A percentile compares a stretch with the other conserved stretches of the same genome.
Evolutionary conservation across 2,329 filamentous ascomycete genomes (phyloP).

Genomic region (Elsinoe ampelina): DNA sequence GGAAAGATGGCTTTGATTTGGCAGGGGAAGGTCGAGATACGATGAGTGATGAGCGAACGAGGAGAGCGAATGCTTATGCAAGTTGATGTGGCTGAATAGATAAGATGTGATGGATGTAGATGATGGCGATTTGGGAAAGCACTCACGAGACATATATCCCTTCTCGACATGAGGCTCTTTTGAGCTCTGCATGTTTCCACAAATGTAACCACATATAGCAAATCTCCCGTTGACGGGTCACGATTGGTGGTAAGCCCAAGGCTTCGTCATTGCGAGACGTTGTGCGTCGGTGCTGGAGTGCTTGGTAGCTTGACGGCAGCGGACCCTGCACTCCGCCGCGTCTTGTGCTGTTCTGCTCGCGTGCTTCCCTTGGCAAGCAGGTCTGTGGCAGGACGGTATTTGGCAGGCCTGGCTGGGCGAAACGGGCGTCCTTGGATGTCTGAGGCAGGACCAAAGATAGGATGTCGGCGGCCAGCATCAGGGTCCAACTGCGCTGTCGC

Average conservation of each 20-base stretch:
- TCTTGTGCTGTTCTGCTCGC: conserved; percentile 7
- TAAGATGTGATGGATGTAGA: neutral
- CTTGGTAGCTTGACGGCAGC: conserved; percentile 5
- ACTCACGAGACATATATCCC: conserved; percentile 12
- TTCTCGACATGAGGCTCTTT: conserved; percentile 1
- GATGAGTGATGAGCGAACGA: neutral
- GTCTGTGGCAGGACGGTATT: neutral
- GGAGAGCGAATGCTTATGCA: neutral
- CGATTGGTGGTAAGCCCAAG: neutral
- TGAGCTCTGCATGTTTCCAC: neutral
- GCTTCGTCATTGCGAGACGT: conserved; percentile 9
- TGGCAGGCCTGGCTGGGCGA: neutral
- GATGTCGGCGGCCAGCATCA: neutral
- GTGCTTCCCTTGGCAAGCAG: neutral
- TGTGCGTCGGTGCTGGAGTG: neutral
- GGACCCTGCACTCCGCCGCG: conserved; percentile 3
- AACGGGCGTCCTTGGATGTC: conserved; percentile 8
- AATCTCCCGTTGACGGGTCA: conserved; percentile 4
- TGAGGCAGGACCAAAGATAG: neutral
- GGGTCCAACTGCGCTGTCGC: neutral
- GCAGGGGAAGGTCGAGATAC: neutral
- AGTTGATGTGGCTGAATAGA: neutral
- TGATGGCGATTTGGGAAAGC: conserved; percentile 4
- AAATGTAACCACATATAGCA: conserved; percentile 9
- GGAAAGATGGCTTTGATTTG: neutral